Percentiles rank a stretch among this genome's conserved stretches.
phyloP scores from a whole-genome alignment of 805 yeast species.

The Candida sanyiensis region DNA sequence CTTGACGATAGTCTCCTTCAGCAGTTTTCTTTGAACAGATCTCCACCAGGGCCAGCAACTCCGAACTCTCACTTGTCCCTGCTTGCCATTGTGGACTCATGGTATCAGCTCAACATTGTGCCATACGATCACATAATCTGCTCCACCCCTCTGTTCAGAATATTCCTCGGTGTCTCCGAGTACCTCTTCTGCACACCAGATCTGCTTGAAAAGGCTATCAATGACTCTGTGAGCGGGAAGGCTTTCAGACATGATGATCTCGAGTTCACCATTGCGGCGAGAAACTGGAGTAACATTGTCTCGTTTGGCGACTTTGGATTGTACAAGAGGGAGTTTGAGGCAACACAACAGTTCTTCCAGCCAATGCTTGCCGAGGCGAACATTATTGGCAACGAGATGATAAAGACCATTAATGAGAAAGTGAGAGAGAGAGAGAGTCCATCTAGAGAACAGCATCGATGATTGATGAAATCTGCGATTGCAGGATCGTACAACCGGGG shows the following conservation, averaged over 20 bases:
- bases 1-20: conserved; percentile 77
- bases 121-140: conserved; percentile 98
- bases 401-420: conserved; percentile 58
- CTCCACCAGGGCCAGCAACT: conserved; percentile 54
- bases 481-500: too few relatives aligned
- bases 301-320: conserved; percentile 66
- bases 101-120: conserved; percentile 78
- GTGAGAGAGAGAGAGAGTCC: conserved; percentile 7
- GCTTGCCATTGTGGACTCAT: conserved; percentile 87
- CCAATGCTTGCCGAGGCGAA: conserved; percentile 89
- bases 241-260: conserved; percentile 83
- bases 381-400: conserved; percentile 89
- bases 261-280: conserved; percentile 87
- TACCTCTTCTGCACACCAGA: conserved; percentile 83
- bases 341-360: conserved; percentile 74
- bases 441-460: too few relatives aligned
- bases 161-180: conserved; percentile 90
- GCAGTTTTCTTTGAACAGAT: conserved; percentile 69
- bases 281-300: conserved; percentile 80
- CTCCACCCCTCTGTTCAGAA: conserved; percentile 88
- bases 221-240: conserved; percentile 59
- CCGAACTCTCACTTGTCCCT: conserved; percentile 90
- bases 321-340: conserved; percentile 68
- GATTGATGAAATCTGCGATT: too few relatives aligned
- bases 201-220: conserved; percentile 71